Evolutionary conservation across 148 eudicot species (phyloP), one percentile per base, ranked within the genome.

Genomic region (Bassia scoparia): DNA sequence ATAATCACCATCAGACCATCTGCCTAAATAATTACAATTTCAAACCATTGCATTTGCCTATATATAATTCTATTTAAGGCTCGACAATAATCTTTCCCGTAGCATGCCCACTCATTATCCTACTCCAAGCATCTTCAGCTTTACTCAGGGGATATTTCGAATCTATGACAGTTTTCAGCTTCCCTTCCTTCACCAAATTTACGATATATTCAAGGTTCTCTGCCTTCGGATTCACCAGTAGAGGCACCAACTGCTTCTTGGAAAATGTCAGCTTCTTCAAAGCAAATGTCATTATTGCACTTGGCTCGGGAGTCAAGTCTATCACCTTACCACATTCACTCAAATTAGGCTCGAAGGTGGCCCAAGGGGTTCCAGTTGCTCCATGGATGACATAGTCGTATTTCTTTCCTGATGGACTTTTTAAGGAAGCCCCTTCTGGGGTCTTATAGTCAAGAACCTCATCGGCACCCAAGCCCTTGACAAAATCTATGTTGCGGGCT

Each of bases 111-210:
- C 84, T 87, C 34, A 88, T 78, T 33, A 81, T 77, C 85, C 79
- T 88, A 54, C 83, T 87, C 98, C 98, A 90, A 71, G 89, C 96
- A 63, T 89, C 96, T 79, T 87, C 89, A 35, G 85, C 98, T 70
- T 83, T 83, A 60, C 86, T 82, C 70, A 93, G 67, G 44, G 88
- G 81, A 81, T 77, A 35, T 62, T 59, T 87, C 1, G 96, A 93
- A 72, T 93, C 94, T 14, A 93, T 65, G 9, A 87, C 88, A 2
- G 92, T 83, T 81, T 86, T 93, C 9, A 93, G 80, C 80, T 87
- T 89, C 69, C 86, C 84, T 74, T 89, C 92, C 78, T 90, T 84
- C 59, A 84, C 76, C 84, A 90, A 73, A 61, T 80, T 85, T 71
- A 89, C 90, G 37, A 93, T 71, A 78, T 72, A 78, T 11, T 83